Percentiles rank a stretch among this genome's conserved stretches.
These are phyloP conservation scores for Yarrowia osloensis DNA, from an alignment of 805 yeast genomes.

Conservation along the genomic window DNA sequence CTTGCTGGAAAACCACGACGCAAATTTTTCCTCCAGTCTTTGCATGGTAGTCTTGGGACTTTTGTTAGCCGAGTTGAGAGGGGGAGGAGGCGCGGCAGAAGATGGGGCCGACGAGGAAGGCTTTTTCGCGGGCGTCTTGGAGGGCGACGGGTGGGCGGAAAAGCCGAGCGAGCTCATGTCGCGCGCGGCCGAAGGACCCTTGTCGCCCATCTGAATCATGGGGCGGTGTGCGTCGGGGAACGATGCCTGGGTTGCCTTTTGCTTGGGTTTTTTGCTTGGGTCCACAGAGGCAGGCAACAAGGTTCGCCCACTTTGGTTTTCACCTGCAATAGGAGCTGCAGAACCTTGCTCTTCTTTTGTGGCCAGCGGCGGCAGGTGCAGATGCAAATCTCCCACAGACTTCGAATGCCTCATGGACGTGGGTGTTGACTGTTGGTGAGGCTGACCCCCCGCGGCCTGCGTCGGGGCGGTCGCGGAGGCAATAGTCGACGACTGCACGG, in stretches of 20 bases:
- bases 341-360: slow-evolving; percentile 14
- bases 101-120: not conserved
- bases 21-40: slow-evolving; percentile 30
- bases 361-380: slow-evolving; percentile 15
- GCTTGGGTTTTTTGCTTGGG: not conserved
- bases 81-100: not conserved
- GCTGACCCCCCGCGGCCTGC: not conserved
- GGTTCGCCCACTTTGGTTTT: slow-evolving; percentile 9
- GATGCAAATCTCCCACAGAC: slow-evolving; percentile 27
- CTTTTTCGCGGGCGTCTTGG: not conserved
- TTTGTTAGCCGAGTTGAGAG: slow-evolving; percentile 13
- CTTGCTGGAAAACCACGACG: slow-evolving; percentile 26
- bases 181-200: slow-evolving; percentile 19
- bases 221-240: not conserved
- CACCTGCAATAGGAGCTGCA: not conserved
- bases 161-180: slow-evolving; percentile 15
- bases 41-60: slow-evolving; percentile 30
- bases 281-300: not conserved
- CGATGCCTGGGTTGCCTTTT: not conserved
- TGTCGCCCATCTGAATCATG: slow-evolving; percentile 27
- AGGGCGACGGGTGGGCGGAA: slow-evolving; percentile 3
- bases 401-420: slow-evolving; percentile 19
- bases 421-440: not conserved
- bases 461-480: not conserved
- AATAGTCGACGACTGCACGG: slow-evolving; percentile 2